A percentile compares a stretch with the other conserved stretches of the same genome.
phyloP scores from a whole-genome alignment of 1,284 basidiomycete genomes.

The Ceratobasidium sp. region DNA sequence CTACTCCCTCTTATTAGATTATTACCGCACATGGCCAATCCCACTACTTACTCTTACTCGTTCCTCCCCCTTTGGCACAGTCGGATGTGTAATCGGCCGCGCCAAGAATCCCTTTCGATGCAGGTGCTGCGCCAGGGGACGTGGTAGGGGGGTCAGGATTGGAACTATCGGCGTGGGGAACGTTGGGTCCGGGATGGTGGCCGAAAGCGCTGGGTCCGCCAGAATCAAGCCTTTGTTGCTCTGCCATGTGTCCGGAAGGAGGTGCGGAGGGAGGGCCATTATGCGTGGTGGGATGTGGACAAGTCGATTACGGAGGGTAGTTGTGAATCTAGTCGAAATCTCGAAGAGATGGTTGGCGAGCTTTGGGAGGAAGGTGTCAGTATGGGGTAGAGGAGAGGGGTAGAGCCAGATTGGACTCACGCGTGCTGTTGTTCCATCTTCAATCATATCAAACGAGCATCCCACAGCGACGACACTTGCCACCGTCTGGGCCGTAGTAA shows the following conservation, averaged over 20 bases:
- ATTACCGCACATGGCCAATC: not conserved
- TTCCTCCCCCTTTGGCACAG: slow-evolving; percentile 83
- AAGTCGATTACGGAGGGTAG: slow-evolving; percentile 47
- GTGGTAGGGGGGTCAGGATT: slow-evolving; percentile 79
- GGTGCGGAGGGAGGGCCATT: slow-evolving; percentile 48
- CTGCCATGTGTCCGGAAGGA: slow-evolving; percentile 43
- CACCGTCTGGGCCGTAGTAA: slow-evolving; percentile 83
- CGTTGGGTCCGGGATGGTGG: slow-evolving; percentile 46
- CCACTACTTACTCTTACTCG: slow-evolving; percentile 70
- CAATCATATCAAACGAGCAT: slow-evolving; percentile 81
- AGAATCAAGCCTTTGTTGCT: too few species aligned
- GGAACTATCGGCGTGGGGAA: slow-evolving; percentile 79
- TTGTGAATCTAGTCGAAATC: slow-evolving; percentile 28
- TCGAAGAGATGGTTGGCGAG: slow-evolving; percentile 56
- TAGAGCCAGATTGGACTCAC: slow-evolving; percentile 52
- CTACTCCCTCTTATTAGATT: slow-evolving; percentile 1
- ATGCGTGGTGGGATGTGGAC: slow-evolving; percentile 46
- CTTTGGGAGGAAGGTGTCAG: slow-evolving; percentile 50
- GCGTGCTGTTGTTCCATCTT: slow-evolving; percentile 70
- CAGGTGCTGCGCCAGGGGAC: slow-evolving; percentile 74
- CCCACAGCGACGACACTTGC: slow-evolving; percentile 78
- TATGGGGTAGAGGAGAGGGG: not conserved
- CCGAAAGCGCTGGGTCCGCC: too few species aligned
- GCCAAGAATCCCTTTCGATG: slow-evolving; percentile 71
- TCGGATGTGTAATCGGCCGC: slow-evolving; percentile 84